Evolutionary conservation across 306 rosid species (phyloP).

Genomic region (Vigna nakashimae): DNA sequence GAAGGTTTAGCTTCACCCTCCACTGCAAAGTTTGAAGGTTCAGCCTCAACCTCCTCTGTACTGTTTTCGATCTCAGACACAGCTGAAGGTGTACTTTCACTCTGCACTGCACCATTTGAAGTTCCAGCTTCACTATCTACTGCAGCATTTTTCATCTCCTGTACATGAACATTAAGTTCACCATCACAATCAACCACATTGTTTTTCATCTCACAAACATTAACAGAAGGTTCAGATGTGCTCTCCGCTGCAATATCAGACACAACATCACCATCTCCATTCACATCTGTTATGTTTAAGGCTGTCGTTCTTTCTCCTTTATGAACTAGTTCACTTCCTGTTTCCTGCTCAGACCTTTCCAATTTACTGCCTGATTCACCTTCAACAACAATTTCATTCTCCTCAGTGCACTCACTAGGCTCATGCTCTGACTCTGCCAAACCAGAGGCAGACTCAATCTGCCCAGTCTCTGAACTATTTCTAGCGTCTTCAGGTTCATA

Average conservation of each 20-base stretch:
- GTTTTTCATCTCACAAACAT: neutral
- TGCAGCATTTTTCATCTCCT: neutral
- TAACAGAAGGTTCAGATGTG: constrained; percentile 36
- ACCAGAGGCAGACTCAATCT: constrained; percentile 31
- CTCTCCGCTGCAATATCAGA: constrained; percentile 34
- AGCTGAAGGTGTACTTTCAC: neutral
- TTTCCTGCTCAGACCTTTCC: constrained; percentile 35
- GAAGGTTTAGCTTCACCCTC: neutral
- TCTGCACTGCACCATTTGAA: neutral
- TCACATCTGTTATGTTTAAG: constrained; percentile 34
- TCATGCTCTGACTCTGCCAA: constrained; percentile 27
- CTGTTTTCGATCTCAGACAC: neutral
- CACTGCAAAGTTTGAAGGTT: neutral
- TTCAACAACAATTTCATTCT: constrained; percentile 38
- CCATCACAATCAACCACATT: neutral
- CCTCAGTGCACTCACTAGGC: constrained; percentile 24
- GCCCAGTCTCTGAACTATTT: constrained; percentile 26
- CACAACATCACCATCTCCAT: constrained; percentile 28
- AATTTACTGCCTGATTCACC: constrained; percentile 16
- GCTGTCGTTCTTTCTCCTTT: constrained; percentile 34
- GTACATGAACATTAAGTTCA: neutral
- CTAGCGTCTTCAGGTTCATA: constrained; percentile 16
- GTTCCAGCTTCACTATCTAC: constrained; percentile 1
- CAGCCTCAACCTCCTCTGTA: neutral
- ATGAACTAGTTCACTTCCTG: constrained; percentile 43